Percentiles rank a stretch among this genome's conserved stretches.
Conservation (phyloP, 2,329 filamentous ascomycete species). For the Claviceps maximensis region DNA sequence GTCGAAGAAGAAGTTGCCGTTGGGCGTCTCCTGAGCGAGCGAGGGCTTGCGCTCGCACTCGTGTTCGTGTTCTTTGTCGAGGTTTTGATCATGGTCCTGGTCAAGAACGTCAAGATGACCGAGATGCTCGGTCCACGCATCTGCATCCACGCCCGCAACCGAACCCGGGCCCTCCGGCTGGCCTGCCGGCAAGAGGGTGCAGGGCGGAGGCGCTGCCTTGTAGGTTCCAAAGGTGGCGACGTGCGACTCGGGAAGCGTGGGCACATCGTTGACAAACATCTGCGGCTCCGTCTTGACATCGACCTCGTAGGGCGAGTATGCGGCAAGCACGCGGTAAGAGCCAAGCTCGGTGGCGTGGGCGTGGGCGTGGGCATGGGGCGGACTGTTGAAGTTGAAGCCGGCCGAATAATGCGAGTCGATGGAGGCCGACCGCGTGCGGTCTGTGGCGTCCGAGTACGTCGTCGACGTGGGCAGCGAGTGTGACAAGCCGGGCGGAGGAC, state of each 20-base stretch:
- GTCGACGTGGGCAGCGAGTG: conserved; percentile 73
- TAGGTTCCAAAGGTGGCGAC: conserved; percentile 90
- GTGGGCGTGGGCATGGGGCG: conserved; percentile 22
- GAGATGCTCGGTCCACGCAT: conserved; percentile 30
- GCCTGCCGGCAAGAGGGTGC: conserved; percentile 51
- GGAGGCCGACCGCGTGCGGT: conserved; percentile 58
- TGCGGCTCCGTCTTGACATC: conserved; percentile 94
- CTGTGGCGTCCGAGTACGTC: conserved; percentile 59
- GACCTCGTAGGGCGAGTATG: conserved; percentile 74
- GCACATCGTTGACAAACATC: conserved; percentile 84
- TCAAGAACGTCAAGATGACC: conserved; percentile 10
- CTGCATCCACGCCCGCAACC: not conserved
- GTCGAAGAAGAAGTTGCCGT: conserved; percentile 78
- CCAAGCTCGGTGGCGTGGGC: conserved; percentile 33
- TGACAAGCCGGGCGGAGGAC: conserved; percentile 65
- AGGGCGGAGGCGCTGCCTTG: conserved; percentile 60
- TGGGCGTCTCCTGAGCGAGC: conserved; percentile 49
- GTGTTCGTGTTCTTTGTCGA: too few relatives aligned
- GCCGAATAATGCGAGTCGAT: conserved; percentile 67
- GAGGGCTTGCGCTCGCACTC: conserved; percentile 40
- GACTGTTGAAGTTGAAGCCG: conserved; percentile 60
- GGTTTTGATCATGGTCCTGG: not conserved
- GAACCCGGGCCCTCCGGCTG: conserved; percentile 39
- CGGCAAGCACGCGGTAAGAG: conserved; percentile 41
- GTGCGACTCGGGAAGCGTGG: conserved; percentile 71